These are phyloP conservation scores for Rhododendron williamsianum DNA, from an alignment of 148 eudicot species.

Conservation along the genomic window DNA sequence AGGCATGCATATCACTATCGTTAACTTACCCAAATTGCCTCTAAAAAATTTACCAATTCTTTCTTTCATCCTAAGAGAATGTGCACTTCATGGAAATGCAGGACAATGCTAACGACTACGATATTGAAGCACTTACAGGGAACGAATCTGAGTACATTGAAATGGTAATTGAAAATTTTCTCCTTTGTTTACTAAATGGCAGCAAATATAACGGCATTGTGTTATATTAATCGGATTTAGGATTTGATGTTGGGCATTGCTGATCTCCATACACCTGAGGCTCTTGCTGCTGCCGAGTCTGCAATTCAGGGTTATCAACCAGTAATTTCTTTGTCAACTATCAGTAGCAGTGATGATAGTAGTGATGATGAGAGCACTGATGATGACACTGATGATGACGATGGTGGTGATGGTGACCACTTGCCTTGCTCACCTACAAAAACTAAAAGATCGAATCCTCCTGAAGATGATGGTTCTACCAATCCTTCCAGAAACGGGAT, in stretches of 20 bases:
- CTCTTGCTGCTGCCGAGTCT: slow-evolving; percentile 79
- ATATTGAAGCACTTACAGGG: slow-evolving; percentile 67
- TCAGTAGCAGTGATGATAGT: slow-evolving; percentile 21
- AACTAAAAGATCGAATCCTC: slow-evolving; percentile 12
- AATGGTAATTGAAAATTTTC: slow-evolving; percentile 43
- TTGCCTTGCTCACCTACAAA: slow-evolving; percentile 15
- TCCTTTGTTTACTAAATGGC: background rate
- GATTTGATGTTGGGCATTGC: slow-evolving; percentile 94
- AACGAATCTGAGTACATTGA: slow-evolving; percentile 75
- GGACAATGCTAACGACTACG: slow-evolving; percentile 60
- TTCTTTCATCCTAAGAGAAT: background rate
- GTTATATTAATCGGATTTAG: slow-evolving; percentile 21
- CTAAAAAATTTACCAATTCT: background rate
- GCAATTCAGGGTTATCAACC: slow-evolving; percentile 56
- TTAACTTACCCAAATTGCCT: background rate
- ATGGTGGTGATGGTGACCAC: background rate
- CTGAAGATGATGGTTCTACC: slow-evolving; percentile 22
- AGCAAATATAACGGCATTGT: background rate
- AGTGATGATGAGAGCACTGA: background rate
- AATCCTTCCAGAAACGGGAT: slow-evolving; percentile 19
- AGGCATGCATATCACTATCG: slow-evolving; percentile 31
- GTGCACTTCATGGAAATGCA: slow-evolving; percentile 19
- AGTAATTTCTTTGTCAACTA: slow-evolving; percentile 24
- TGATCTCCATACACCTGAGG: slow-evolving; percentile 84
- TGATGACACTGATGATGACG: background rate